Conservation (phyloP, 805 yeast genomes). For the Ogataea ganodermae region DNA sequence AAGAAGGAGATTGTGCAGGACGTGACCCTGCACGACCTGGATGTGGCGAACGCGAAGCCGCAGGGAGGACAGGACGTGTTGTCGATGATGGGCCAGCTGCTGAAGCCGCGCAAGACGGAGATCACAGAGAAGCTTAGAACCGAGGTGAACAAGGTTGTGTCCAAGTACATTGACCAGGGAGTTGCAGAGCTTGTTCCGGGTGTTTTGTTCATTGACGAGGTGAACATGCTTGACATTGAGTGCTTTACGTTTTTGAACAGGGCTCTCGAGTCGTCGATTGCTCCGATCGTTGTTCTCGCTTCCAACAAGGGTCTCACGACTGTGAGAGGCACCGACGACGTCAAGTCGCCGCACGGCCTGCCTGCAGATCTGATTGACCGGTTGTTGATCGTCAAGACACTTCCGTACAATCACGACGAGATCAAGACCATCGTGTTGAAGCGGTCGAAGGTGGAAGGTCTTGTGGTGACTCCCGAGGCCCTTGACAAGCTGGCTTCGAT, state of each 20-base stretch:
- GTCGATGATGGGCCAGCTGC: conserved; percentile 96
- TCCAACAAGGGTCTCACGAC: conserved; percentile 94
- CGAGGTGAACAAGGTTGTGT: conserved; percentile 94
- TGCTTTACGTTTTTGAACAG: conserved; percentile 94
- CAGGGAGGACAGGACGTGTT: conserved; percentile 96
- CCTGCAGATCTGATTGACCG: conserved; percentile 95
- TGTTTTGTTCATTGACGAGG: conserved; percentile 96
- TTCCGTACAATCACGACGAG: conserved; percentile 76
- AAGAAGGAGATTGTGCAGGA: conserved; percentile 96
- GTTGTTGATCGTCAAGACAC: conserved; percentile 87
- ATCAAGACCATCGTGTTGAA: conserved; percentile 82
- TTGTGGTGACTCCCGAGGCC: conserved; percentile 79
- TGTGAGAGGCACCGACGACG: conserved; percentile 88
- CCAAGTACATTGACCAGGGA: conserved; percentile 98
- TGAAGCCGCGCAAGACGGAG: conserved; percentile 96
- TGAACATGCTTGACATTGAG: conserved; percentile 96
- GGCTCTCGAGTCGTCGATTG: conserved; percentile 93
- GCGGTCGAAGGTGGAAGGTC: conserved; percentile 93
- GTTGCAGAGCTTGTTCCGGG: conserved; percentile 98
- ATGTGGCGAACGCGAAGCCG: conserved; percentile 94
- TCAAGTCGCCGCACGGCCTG: conserved; percentile 93
- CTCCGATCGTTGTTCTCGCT: conserved; percentile 98
- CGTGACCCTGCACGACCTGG: conserved; percentile 96
- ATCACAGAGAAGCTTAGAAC: conserved; percentile 93
- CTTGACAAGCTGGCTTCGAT: conserved; percentile 84